phyloP scores from a whole-genome alignment of 257 asterid genomes.

The Solanum medicagineum region DNA sequence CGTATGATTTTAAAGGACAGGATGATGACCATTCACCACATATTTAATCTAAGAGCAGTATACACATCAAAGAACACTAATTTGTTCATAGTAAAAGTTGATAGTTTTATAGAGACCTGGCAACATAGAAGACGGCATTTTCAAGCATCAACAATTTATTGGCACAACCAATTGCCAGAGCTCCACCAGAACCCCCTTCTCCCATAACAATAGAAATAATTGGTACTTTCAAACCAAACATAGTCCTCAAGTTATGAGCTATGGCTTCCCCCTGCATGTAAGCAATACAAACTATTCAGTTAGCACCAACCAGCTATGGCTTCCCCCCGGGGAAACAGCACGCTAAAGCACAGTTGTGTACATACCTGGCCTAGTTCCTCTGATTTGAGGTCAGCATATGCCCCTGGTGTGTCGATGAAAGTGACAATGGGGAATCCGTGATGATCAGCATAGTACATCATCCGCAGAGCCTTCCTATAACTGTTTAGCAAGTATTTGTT shows the following conservation, averaged over 20 bases:
- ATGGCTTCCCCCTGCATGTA: constrained; percentile 87
- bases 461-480: constrained; percentile 83
- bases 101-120: constrained; percentile 35
- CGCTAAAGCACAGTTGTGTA: not conserved
- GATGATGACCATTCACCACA: not conserved
- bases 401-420: constrained; percentile 93
- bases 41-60: not conserved
- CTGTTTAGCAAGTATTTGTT: constrained; percentile 24
- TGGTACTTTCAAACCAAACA: constrained; percentile 98
- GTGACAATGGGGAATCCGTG: constrained; percentile 82
- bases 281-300: not conserved
- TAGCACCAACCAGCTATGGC: not conserved
- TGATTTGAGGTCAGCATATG: constrained; percentile 81
- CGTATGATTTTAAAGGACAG: not conserved
- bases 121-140: constrained; percentile 95
- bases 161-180: constrained; percentile 96
- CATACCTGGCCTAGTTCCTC: constrained; percentile 81
- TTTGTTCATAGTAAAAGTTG: not conserved
- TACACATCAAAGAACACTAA: not conserved
- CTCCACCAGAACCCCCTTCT: constrained; percentile 99
- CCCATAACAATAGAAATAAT: constrained; percentile 81
- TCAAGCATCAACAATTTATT: constrained; percentile 94
- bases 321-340: not conserved
- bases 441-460: constrained; percentile 91
- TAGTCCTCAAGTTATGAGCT: constrained; percentile 84